Evolutionary conservation across 1,284 basidiomycete genomes (phyloP), one percentile per base, ranked within the genome.

Genomic region (Ganoderma resinaceum): DNA sequence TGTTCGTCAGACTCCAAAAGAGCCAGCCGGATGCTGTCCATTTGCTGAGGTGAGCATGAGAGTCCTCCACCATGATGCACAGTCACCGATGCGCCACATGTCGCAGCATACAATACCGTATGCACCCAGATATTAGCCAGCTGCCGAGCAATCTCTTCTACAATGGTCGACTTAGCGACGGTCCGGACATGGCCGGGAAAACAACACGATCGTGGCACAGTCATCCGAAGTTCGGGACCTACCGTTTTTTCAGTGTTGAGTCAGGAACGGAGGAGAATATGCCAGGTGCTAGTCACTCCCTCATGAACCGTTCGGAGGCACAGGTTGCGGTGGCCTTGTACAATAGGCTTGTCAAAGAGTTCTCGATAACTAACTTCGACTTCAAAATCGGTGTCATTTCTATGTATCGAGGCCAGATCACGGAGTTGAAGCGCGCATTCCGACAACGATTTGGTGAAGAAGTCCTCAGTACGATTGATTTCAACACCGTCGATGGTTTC

Each of bases 401-500:
- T 1, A 98, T 98, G 92, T 99, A 99, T 80, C 92, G 93, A 59
- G 96, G 94, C 5, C 98, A 99, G 79, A 89, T 99, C 37, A 75
- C 82, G 37, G 94, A 96, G 77, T 82, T 99, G 53, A 89, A 89
- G 62, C 84, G 87, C 8, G 82, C 86, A 6, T 99, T 99, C 76
- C 82, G 86, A 65, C 80, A 85, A 66, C 85, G 86, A 12, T 98
- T 95, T 77, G 96, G 96, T 0, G 78, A 82, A 31, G 87, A 91
- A 29, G 91, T 98, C 33, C 74, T 91, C 3, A 85, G 86, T 31
- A 89, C 87, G 38, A 90, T 99, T 55, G 94, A 98, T 75, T 99
- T 99, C 83, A 95, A 98, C 78, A 99, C 98, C 0, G 98, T 99
- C 49, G 96, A 98, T 81, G 97, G 96, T 11, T 99, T 99, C 77